These are phyloP conservation scores for Aspergillus glaucus DNA, from an alignment of 2,329 filamentous ascomycete genomes.

Conservation along the genomic window DNA sequence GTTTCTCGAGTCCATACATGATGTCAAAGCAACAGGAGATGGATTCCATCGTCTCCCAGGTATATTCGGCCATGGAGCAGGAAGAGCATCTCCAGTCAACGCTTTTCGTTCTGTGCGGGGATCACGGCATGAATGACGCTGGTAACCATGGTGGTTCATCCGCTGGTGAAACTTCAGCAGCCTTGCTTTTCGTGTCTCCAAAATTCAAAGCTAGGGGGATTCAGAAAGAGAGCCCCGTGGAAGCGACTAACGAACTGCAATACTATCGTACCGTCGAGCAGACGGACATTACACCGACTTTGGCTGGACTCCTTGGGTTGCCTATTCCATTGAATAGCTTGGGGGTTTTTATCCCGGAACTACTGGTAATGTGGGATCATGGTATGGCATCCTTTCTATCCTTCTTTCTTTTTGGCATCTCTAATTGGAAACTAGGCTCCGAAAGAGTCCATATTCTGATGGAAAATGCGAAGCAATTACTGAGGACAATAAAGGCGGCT, in stretches of 20 bases:
- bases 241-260: slow-evolving; percentile 63
- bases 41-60: slow-evolving; percentile 70
- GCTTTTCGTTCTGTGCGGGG: slow-evolving; percentile 78
- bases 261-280: slow-evolving; percentile 87
- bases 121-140: slow-evolving; percentile 99
- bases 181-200: slow-evolving; percentile 83
- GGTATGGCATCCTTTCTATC: slow-evolving; percentile 38
- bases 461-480: slow-evolving; percentile 74
- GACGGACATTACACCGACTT: slow-evolving; percentile 84
- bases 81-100: slow-evolving; percentile 68
- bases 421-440: slow-evolving; percentile 18
- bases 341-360: slow-evolving; percentile 73
- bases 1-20: slow-evolving; percentile 68
- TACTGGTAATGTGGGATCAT: slow-evolving; percentile 69
- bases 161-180: slow-evolving; percentile 87
- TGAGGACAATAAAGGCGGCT: slow-evolving; percentile 67
- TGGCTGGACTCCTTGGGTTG: slow-evolving; percentile 80
- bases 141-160: slow-evolving; percentile 95
- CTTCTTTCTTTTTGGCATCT: not conserved
- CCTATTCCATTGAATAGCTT: slow-evolving; percentile 86
- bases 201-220: slow-evolving; percentile 59
- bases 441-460: slow-evolving; percentile 64
- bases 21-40: slow-evolving; percentile 88
- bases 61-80: slow-evolving; percentile 69
- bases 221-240: slow-evolving; percentile 47